Evolutionary conservation across 495 filamentous ascomycete species (phyloP).

Genomic region (Melanomma pulvis-pyrius): DNA sequence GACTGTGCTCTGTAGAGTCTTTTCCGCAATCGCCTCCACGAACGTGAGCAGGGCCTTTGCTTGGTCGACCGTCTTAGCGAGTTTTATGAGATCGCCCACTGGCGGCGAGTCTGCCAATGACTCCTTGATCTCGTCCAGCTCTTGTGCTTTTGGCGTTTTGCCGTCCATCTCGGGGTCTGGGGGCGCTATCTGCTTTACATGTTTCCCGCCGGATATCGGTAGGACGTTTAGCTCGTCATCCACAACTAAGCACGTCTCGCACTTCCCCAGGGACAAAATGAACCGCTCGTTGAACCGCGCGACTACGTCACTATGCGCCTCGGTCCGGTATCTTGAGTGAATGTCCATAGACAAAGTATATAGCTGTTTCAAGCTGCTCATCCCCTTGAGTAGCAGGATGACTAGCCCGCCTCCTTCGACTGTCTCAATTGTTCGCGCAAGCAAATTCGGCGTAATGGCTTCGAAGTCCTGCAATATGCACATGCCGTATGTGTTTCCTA

Average conservation of each 20-base stretch:
- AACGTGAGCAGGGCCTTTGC: conserved; percentile 94
- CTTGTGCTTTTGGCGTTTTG: conserved; percentile 67
- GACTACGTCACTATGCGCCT: conserved; percentile 92
- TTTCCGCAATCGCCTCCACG: conserved; percentile 94
- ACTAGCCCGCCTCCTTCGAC: conserved; percentile 96
- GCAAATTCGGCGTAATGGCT: conserved; percentile 92
- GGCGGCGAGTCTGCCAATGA: conserved; percentile 81
- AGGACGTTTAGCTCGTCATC: conserved; percentile 98
- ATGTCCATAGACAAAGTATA: conserved; percentile 98
- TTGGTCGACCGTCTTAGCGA: conserved; percentile 91
- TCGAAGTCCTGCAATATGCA: conserved; percentile 98
- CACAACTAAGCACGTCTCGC: conserved; percentile 91
- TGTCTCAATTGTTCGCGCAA: conserved; percentile 94
- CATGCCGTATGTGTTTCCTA: conserved; percentile 99
- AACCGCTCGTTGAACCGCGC: conserved; percentile 98
- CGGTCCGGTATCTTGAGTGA: conserved; percentile 93
- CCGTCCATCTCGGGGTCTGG: conserved; percentile 65
- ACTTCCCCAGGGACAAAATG: conserved; percentile 90
- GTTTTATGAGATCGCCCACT: conserved; percentile 76
- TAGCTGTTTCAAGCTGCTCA: conserved; percentile 95
- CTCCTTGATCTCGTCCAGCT: conserved; percentile 86
- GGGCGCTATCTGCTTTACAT: conserved; percentile 80
- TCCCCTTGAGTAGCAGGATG: conserved; percentile 86
- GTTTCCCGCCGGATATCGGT: conserved; percentile 94
- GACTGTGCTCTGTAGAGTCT: conserved; percentile 91